Conservation (phyloP, 495 filamentous ascomycete genomes). For the Aspergillus baeticus region DNA sequence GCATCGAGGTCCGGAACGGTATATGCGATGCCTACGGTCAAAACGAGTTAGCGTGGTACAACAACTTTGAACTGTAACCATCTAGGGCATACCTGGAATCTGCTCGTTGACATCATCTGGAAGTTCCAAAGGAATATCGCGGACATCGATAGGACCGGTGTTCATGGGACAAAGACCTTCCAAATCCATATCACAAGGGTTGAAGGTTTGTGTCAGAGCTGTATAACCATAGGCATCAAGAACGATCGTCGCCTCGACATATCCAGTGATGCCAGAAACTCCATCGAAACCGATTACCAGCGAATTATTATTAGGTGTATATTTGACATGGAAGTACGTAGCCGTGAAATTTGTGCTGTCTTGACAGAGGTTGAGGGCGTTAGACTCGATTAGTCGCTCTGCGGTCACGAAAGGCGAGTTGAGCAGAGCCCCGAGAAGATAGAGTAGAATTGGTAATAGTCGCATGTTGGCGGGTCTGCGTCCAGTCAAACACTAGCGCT, state of each 20-base stretch:
- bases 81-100: slow-evolving; percentile 53
- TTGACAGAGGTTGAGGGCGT: slow-evolving; percentile 76
- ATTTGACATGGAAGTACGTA: slow-evolving; percentile 77
- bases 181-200: slow-evolving; percentile 74
- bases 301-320: slow-evolving; percentile 72
- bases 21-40: slow-evolving; percentile 67
- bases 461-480: slow-evolving; percentile 30
- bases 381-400: slow-evolving; percentile 60
- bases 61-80: background rate
- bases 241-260: slow-evolving; percentile 74
- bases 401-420: slow-evolving; percentile 40
- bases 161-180: slow-evolving; percentile 91
- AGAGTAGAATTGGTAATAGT: slow-evolving; percentile 39
- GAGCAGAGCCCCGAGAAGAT: slow-evolving; percentile 33
- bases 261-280: slow-evolving; percentile 80
- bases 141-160: slow-evolving; percentile 73
- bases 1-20: slow-evolving; percentile 92
- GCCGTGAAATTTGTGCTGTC: slow-evolving; percentile 77
- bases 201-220: slow-evolving; percentile 58
- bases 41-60: background rate
- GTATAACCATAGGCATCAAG: slow-evolving; percentile 81
- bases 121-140: slow-evolving; percentile 63
- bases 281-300: slow-evolving; percentile 76
- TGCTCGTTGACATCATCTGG: slow-evolving; percentile 50
- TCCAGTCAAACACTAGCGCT: background rate